Conservation (phyloP, 2,329 filamentous ascomycete species). For the Aspergillus versicolor region DNA sequence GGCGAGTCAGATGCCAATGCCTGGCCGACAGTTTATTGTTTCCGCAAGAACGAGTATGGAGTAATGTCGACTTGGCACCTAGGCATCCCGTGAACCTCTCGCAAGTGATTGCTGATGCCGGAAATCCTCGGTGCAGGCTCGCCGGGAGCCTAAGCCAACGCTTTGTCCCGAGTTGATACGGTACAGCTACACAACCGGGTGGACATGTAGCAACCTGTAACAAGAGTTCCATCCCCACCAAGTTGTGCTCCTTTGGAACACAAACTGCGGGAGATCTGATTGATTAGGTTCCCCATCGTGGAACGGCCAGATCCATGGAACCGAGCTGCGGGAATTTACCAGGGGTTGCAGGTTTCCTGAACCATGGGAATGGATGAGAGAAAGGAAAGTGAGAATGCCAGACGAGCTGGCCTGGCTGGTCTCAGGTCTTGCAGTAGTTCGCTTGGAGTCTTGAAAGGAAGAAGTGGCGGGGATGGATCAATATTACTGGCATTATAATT, state of each 20-base stretch:
- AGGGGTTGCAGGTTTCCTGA: slow-evolving; percentile 13
- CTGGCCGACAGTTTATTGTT: background rate
- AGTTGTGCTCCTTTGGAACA: background rate
- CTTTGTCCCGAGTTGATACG: background rate
- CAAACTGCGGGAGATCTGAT: slow-evolving; percentile 14
- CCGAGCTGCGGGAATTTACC: slow-evolving; percentile 19
- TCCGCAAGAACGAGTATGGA: background rate
- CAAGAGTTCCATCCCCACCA: slow-evolving; percentile 2
- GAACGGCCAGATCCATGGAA: slow-evolving; percentile 23
- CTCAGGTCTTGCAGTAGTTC: background rate
- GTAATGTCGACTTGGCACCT: background rate
- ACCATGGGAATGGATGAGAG: slow-evolving; percentile 3
- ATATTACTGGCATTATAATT: background rate
- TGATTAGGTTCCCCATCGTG: slow-evolving; percentile 18
- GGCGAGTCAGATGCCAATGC: background rate
- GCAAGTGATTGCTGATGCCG: background rate
- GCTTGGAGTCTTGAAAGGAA: background rate
- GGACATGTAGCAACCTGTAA: slow-evolving; percentile 7
- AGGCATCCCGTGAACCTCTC: background rate
- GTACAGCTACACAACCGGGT: slow-evolving; percentile 1
- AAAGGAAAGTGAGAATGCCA: background rate
- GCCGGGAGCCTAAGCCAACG: background rate
- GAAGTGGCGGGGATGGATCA: background rate
- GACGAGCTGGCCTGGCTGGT: background rate
- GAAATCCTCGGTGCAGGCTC: background rate